A percentile compares a stretch with the other conserved stretches of the same genome.
Conservation (phyloP, 176 grass and related monocot genomes). For the barley (Hordeum vulgare) region DNA sequence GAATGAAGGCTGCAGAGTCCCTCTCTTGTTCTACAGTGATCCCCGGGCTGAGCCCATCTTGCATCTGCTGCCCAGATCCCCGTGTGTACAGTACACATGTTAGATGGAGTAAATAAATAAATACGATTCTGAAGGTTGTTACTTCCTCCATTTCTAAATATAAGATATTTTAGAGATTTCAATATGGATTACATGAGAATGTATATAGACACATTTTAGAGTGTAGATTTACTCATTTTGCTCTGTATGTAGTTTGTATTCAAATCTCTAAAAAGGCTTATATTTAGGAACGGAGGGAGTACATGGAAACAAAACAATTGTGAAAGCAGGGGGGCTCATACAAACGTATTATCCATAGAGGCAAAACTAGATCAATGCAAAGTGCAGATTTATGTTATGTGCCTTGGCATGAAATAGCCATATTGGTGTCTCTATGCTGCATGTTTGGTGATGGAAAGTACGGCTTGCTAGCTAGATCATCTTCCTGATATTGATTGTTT, state of each 20-base stretch:
- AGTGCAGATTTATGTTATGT: slow-evolving; percentile 1
- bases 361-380: not conserved
- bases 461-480: no score
- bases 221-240: no score
- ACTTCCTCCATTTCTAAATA: no score
- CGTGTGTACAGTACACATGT: slow-evolving; percentile 14
- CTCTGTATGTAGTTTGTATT: no score
- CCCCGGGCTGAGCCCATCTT: slow-evolving; percentile 43
- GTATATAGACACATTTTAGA: no score
- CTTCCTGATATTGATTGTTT: no score
- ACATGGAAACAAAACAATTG: not conserved
- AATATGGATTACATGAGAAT: no score
- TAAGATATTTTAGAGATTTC: no score
- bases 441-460: no score
- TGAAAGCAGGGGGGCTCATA: not conserved
- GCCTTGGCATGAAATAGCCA: not conserved
- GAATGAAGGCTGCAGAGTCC: slow-evolving; percentile 33
- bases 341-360: not conserved
- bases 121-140: not conserved
- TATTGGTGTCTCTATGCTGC: not conserved
- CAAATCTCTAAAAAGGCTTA: no score
- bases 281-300: no score
- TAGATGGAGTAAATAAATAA: not conserved
- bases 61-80: slow-evolving; percentile 47
- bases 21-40: slow-evolving; percentile 43